These are phyloP conservation scores for Sporothrix phasma DNA, from an alignment of 2,329 filamentous ascomycete genomes.

Conservation along the genomic window DNA sequence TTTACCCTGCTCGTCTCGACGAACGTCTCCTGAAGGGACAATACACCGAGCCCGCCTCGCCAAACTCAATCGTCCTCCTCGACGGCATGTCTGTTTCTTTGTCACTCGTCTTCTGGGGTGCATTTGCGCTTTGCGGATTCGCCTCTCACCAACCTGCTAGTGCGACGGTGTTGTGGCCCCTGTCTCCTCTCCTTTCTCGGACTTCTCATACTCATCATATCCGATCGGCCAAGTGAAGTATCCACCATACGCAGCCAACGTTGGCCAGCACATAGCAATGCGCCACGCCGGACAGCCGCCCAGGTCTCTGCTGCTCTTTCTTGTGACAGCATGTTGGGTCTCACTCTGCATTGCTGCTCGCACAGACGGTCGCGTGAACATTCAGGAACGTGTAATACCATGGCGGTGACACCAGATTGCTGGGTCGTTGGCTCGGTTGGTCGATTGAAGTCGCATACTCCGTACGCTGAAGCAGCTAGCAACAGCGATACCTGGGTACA, in stretches of 20 bases:
- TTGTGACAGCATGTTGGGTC: background rate
- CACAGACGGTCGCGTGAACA: background rate
- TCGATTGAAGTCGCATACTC: too few relatives aligned
- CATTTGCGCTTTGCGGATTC: background rate
- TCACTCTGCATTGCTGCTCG: background rate
- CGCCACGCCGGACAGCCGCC: background rate
- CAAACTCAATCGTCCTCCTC: too few relatives aligned
- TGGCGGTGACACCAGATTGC: background rate
- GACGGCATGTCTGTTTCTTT: background rate
- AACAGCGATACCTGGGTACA: too few relatives aligned
- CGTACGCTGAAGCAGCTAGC: too few relatives aligned
- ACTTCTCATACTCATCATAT: background rate
- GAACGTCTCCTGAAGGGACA: too few relatives aligned
- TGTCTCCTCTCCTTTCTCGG: background rate
- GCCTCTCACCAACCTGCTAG: background rate
- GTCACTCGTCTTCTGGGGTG: too few relatives aligned
- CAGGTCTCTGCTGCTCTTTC: background rate
- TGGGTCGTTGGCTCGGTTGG: too few relatives aligned
- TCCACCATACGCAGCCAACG: background rate
- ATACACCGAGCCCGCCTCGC: too few relatives aligned
- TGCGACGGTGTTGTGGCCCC: background rate
- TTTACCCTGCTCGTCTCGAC: background rate
- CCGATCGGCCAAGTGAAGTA: slow-evolving; percentile 5
- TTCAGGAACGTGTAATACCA: background rate
- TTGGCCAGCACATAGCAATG: background rate